Percentiles rank a stretch among this genome's conserved stretches.
These are phyloP conservation scores for Chlorella sp. DNA, from an alignment of 139 green algal species.

Conservation along the genomic window DNA sequence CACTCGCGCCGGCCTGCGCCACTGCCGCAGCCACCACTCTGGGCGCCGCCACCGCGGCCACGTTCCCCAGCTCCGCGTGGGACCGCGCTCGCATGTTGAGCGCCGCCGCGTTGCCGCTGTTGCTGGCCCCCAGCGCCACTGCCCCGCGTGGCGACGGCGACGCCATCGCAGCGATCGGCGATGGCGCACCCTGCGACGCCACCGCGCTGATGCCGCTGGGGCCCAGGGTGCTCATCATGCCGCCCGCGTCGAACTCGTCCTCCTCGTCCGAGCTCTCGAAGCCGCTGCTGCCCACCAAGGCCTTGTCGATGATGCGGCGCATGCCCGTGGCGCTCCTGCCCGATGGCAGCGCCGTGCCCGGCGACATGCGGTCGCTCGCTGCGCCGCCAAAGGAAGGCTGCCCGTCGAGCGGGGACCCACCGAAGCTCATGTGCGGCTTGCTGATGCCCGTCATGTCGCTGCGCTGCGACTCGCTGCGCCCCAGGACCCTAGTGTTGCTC, in stretches of 20 bases:
- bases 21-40: not conserved
- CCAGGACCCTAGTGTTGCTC: no score
- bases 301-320: not conserved
- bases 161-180: no score
- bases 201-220: no score
- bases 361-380: no score
- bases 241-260: no score
- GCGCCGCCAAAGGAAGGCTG: no score
- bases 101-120: not conserved
- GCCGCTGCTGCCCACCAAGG: not conserved
- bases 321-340: not conserved
- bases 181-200: no score
- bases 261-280: not conserved
- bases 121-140: not conserved
- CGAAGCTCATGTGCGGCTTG: not conserved
- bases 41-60: not conserved
- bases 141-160: no score
- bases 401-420: no score
- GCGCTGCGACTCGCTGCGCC: no score
- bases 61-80: not conserved
- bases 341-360: not conserved
- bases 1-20: no score
- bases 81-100: not conserved
- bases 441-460: not conserved
- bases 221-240: no score